Evolutionary conservation across 2,329 filamentous ascomycete genomes (phyloP).

Genomic region (Fusarium oxysporum): DNA sequence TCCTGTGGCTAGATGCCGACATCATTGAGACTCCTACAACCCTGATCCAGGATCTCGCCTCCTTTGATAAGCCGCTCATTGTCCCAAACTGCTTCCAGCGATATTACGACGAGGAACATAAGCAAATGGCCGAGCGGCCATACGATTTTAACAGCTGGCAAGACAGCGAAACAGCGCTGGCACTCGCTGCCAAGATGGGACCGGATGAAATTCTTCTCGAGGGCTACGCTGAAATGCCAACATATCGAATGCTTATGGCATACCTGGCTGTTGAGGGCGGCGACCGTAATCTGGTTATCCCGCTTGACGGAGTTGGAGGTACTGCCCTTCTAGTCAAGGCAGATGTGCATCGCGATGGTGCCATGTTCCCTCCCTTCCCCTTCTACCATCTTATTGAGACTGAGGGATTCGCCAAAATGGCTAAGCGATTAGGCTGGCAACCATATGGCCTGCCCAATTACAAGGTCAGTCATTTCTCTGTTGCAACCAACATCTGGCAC

Average conservation of each 20-base stretch:
- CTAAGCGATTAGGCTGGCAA: slow-evolving; percentile 85
- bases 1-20: slow-evolving; percentile 94
- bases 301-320: slow-evolving; percentile 92
- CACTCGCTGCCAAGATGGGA: slow-evolving; percentile 82
- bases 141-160: slow-evolving; percentile 99
- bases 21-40: slow-evolving; percentile 87
- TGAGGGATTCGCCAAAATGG: slow-evolving; percentile 98
- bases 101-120: slow-evolving; percentile 76
- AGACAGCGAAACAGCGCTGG: slow-evolving; percentile 83
- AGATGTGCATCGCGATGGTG: slow-evolving; percentile 94
- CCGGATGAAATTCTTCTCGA: slow-evolving; percentile 93
- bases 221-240: slow-evolving; percentile 92
- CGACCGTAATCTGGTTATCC: slow-evolving; percentile 72
- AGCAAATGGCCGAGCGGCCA: slow-evolving; percentile 78
- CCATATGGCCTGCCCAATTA: slow-evolving; percentile 95
- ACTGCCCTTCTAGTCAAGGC: slow-evolving; percentile 94
- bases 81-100: slow-evolving; percentile 96
- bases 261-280: slow-evolving; percentile 73
- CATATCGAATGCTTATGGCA: slow-evolving; percentile 91
- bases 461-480: slow-evolving; percentile 72
- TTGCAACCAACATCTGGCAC: background rate
- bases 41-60: slow-evolving; percentile 91
- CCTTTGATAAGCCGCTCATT: slow-evolving; percentile 89
- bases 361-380: slow-evolving; percentile 97
- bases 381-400: slow-evolving; percentile 99